Evolutionary conservation across 1,284 basidiomycete genomes (phyloP), one percentile per base, ranked within the genome.

Genomic region (Boletus mariae): DNA sequence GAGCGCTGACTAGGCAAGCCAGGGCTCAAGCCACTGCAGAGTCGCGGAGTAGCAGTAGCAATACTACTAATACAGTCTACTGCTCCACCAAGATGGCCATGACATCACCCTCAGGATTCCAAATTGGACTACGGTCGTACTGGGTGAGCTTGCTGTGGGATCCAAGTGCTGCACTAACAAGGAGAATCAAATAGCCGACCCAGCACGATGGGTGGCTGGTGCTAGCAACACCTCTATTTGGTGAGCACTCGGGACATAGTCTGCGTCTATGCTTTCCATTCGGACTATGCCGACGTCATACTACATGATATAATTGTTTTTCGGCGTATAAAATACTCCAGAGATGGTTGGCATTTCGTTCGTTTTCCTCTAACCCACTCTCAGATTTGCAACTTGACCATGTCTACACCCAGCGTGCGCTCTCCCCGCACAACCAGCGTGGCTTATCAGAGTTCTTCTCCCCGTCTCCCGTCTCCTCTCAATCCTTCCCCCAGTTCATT

Each of bases 391-490:
- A 20, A 13, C 43, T 40, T 5, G 47, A 48, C 44, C n/a, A 51
- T 37, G 51, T 49, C 62, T 45, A 13, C 40, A 15, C 41, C 54
- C 13, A 43, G 45, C 31, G 40, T 42, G n/a, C 54, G 51, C 47
- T 59, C 62, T 45, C 51, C 62, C 26, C 61, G 62, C 37, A 49
- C 51, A 15, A 12, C 49, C 25, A 55, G 48, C 32, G 6, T 17
- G 5, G 32, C 48, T 31, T 49, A 48, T 44, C 55, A 63, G 17
- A 50, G 12, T 2, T 47, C 58, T 46, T 59, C 61, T 1, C 54
- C 62, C 5, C 60, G 56, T 32, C 61, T 57, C 15, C 25, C 62
- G 2, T 65, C 62, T 13, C 62, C 54, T 41, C 53, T 65, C 26
- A 58, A 57, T 9, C 60, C 60, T 1, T 50, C 57, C 23, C 51